A percentile compares a stretch with the other conserved stretches of the same genome.
Conservation (phyloP, 139 green algal genomes). For the Closterium sp. region DNA sequence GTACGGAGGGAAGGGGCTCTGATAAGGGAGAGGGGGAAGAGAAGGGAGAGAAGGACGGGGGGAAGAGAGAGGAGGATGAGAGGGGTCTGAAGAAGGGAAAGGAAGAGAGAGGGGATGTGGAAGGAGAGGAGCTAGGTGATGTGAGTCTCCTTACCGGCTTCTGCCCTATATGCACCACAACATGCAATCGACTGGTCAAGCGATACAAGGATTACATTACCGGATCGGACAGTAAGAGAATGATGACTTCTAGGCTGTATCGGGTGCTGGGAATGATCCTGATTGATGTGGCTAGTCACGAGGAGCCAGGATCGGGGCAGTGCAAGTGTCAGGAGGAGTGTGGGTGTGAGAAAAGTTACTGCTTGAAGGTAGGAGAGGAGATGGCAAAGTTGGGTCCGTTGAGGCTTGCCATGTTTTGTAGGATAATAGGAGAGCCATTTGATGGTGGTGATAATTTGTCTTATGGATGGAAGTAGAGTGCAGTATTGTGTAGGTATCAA, state of each 20-base stretch:
- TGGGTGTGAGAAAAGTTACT: not conserved
- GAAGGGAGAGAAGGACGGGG: constrained; percentile 2
- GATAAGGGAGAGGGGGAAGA: constrained; percentile 10
- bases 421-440: not conserved
- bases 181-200: not conserved
- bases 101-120: too few species aligned
- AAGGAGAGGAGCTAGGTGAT: not conserved
- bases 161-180: not conserved
- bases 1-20: not conserved
- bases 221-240: not conserved
- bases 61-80: not conserved
- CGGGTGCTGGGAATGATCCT: not conserved
- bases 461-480: too few species aligned
- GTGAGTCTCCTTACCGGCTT: not conserved
- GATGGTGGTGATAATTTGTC: not conserved
- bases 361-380: not conserved
- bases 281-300: not conserved
- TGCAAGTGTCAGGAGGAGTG: not conserved
- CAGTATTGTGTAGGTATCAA: too few species aligned
- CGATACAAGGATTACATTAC: not conserved
- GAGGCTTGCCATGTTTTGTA: not conserved
- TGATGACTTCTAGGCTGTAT: not conserved
- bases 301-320: not conserved
- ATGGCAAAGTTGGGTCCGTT: not conserved
- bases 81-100: not conserved